These are phyloP conservation scores for Plicaturopsis crispa DNA, from an alignment of 768 basidiomycete species.

Conservation along the genomic window DNA sequence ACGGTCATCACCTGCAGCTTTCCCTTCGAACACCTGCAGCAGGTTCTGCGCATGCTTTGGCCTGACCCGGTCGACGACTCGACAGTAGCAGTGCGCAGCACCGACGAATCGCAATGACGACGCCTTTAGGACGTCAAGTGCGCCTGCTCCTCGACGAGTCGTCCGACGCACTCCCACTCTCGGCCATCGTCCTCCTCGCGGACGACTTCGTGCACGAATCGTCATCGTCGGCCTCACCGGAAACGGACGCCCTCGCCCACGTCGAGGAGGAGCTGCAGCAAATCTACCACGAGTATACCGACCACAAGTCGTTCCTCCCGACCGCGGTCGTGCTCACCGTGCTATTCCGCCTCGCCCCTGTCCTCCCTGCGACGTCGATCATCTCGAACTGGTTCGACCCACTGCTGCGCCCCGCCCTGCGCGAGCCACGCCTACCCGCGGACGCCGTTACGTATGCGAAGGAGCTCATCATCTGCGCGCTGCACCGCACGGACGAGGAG, in stretches of 20 bases:
- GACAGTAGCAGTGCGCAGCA: too few species aligned
- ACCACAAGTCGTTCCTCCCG: constrained; percentile 55
- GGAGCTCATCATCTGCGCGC: constrained; percentile 59
- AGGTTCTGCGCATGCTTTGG: too few species aligned
- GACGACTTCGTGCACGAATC: constrained; percentile 51
- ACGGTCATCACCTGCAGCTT: too few species aligned
- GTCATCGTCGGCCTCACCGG: constrained; percentile 36
- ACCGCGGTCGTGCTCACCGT: constrained; percentile 62
- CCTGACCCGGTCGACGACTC: too few species aligned
- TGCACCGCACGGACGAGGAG: constrained; percentile 42
- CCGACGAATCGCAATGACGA: too few species aligned
- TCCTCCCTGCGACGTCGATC: constrained; percentile 57
- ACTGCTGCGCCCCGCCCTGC: constrained; percentile 67
- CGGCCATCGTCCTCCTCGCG: constrained; percentile 39
- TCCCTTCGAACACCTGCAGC: too few species aligned
- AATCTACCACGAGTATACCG: constrained; percentile 54
- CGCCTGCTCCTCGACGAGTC: constrained; percentile 49
- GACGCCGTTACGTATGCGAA: constrained; percentile 57
- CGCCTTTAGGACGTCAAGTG: too few species aligned
- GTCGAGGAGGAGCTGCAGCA: constrained; percentile 64
- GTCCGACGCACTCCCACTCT: constrained; percentile 40
- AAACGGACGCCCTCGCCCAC: constrained; percentile 33
- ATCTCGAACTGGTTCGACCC: constrained; percentile 81
- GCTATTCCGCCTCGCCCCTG: constrained; percentile 52
- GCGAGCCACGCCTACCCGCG: constrained; percentile 61